Evolutionary conservation across 164 flowering plant species (phyloP).

Genomic region (Echeveria elegans): DNA sequence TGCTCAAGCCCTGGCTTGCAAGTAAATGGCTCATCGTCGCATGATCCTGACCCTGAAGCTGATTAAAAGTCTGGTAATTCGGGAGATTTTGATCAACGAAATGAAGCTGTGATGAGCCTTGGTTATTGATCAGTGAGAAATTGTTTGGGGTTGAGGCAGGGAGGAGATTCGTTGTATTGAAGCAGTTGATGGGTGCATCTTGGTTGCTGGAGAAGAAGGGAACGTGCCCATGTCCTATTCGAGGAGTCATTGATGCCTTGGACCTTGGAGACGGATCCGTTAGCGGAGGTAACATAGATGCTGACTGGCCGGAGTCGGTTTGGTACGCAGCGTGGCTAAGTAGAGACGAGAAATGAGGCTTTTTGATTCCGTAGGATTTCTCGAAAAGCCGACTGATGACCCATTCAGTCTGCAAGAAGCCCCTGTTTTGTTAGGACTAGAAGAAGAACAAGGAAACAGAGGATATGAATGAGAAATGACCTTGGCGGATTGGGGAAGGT

Average conservation of each 20-base stretch:
- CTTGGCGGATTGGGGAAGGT: constrained; percentile 65
- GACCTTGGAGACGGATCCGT: constrained; percentile 38
- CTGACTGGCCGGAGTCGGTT: constrained; percentile 26
- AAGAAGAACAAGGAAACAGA: constrained; percentile 11
- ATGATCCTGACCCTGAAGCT: constrained; percentile 37
- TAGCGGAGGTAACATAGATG: constrained; percentile 55
- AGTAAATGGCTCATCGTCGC: constrained; percentile 37
- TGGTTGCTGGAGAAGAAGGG: constrained; percentile 76
- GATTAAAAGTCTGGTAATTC: constrained; percentile 28
- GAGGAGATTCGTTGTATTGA: constrained; percentile 25
- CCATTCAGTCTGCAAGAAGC: constrained; percentile 81
- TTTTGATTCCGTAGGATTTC: constrained; percentile 73
- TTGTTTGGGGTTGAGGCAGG: constrained; percentile 8
- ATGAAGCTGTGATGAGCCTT: constrained; percentile 22
- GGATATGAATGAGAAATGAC: constrained; percentile 22
- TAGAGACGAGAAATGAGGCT: constrained; percentile 43
- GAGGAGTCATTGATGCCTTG: constrained; percentile 13
- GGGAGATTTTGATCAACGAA: constrained; percentile 12
- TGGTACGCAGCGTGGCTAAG: constrained; percentile 28
- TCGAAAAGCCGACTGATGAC: constrained; percentile 84
- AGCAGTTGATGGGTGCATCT: constrained; percentile 16
- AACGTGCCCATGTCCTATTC: constrained; percentile 33
- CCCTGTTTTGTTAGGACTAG: not conserved
- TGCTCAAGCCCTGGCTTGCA: constrained; percentile 27
- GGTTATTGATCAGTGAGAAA: constrained; percentile 13